These are phyloP conservation scores for Fomitopsis pulvina DNA, from an alignment of 768 basidiomycete species.

Conservation along the genomic window DNA sequence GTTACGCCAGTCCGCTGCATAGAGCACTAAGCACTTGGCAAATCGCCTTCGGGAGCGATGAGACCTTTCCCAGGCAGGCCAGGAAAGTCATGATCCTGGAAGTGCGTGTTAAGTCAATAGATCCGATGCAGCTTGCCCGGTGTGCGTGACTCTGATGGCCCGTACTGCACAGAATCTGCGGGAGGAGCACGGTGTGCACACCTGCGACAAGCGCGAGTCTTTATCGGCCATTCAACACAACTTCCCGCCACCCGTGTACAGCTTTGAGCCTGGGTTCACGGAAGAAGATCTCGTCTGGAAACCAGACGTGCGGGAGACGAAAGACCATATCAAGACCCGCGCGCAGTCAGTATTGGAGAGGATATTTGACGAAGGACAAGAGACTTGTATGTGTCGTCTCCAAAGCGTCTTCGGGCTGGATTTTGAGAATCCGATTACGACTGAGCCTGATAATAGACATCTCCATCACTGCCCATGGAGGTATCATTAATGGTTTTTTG, in stretches of 20 bases:
- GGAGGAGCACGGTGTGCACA: constrained; percentile 62
- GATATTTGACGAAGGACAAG: constrained; percentile 43
- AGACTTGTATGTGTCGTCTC: constrained; percentile 36
- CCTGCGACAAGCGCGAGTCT: constrained; percentile 58
- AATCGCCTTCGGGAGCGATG: not conserved
- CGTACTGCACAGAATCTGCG: constrained; percentile 45
- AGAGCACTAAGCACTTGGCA: constrained; percentile 4
- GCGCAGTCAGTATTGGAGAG: constrained; percentile 46
- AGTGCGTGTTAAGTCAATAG: constrained; percentile 29
- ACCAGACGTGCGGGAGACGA: constrained; percentile 46
- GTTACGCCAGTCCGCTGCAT: constrained; percentile 33
- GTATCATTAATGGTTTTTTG: constrained; percentile 53
- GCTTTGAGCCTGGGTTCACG: constrained; percentile 48
- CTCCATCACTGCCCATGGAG: constrained; percentile 62
- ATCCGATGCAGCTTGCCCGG: not conserved
- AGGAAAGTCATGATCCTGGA: constrained; percentile 1
- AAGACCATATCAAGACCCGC: constrained; percentile 37
- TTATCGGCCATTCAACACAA: constrained; percentile 38
- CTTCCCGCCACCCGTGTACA: constrained; percentile 41
- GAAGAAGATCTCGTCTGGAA: constrained; percentile 63
- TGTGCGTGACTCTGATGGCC: constrained; percentile 3
- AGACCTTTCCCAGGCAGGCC: not conserved
- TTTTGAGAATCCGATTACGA: not conserved
- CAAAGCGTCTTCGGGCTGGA: not conserved
- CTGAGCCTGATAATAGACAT: constrained; percentile 37